These are phyloP conservation scores for Alternaria sp. DNA, from an alignment of 2,329 filamentous ascomycete species.

Conservation along the genomic window DNA sequence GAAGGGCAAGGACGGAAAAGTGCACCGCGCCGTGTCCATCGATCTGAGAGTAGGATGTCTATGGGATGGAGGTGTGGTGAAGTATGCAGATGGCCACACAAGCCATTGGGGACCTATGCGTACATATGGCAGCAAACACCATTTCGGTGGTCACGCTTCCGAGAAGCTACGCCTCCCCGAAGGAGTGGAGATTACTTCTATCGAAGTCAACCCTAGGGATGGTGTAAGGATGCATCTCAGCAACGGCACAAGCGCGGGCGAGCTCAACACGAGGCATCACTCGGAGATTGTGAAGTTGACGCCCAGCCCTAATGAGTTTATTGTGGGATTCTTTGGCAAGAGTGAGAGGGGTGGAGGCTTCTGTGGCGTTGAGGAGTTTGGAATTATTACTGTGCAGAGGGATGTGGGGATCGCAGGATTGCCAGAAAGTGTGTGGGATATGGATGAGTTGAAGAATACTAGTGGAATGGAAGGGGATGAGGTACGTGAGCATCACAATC, in stretches of 20 bases:
- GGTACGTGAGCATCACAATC: constrained; percentile 1
- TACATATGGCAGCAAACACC: constrained; percentile 33
- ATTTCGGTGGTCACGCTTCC: constrained; percentile 46
- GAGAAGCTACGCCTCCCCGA: constrained; percentile 36
- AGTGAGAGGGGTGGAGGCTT: constrained; percentile 38
- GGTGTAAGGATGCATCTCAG: constrained; percentile 45
- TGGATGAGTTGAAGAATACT: constrained; percentile 54
- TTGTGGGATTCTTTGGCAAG: constrained; percentile 59
- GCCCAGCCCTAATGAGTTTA: constrained; percentile 47
- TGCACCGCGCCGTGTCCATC: constrained; percentile 54
- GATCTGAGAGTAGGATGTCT: constrained; percentile 56
- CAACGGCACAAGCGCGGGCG: constrained; percentile 40
- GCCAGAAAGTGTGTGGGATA: constrained; percentile 53
- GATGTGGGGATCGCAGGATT: constrained; percentile 52
- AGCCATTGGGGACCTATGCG: constrained; percentile 53
- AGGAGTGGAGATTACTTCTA: constrained; percentile 40
- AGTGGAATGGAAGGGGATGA: constrained; percentile 13
- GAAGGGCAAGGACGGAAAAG: constrained; percentile 35
- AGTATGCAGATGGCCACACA: constrained; percentile 55
- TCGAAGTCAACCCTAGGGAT: constrained; percentile 35
- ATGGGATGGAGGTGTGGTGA: constrained; percentile 58
- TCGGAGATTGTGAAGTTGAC: constrained; percentile 36
- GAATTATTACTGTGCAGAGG: constrained; percentile 57
- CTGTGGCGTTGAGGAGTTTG: constrained; percentile 51
- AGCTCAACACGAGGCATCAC: constrained; percentile 32